Conservation (phyloP, 371 early-diverging fungal genomes). For the Entomophthora muscae region DNA sequence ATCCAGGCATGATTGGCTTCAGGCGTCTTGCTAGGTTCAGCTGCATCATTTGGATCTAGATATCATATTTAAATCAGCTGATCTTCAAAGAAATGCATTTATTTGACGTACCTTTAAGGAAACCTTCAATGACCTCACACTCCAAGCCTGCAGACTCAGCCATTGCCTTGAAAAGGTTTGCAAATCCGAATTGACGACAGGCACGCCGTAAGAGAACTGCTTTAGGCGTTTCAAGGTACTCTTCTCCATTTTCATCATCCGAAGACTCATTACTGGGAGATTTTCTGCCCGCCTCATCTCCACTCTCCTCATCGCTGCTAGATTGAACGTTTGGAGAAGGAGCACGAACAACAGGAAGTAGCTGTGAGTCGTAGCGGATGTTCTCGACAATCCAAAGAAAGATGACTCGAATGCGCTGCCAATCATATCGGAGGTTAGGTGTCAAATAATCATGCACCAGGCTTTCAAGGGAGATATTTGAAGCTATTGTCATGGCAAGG, state of each 20-base stretch:
- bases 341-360: neutral
- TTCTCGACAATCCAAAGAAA: constrained; percentile 4
- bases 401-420: neutral
- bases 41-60: constrained; percentile 17
- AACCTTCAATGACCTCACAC: constrained; percentile 29
- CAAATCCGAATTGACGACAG: constrained; percentile 19
- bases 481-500: neutral
- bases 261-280: neutral
- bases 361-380: neutral
- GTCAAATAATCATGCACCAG: neutral
- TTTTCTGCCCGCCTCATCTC: neutral
- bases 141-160: constrained; percentile 31
- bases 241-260: neutral
- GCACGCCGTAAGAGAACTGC: constrained; percentile 1
- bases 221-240: constrained; percentile 2
- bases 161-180: constrained; percentile 34
- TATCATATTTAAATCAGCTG: constrained; percentile 10
- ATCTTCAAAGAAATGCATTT: constrained; percentile 9
- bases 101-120: constrained; percentile 23
- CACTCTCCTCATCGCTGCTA: neutral
- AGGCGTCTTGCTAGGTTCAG: constrained; percentile 14
- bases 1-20: constrained; percentile 39
- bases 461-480: neutral
- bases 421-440: neutral
- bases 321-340: neutral